Conservation (phyloP, 129 eudicot genomes). For the Escallonia rubra region DNA sequence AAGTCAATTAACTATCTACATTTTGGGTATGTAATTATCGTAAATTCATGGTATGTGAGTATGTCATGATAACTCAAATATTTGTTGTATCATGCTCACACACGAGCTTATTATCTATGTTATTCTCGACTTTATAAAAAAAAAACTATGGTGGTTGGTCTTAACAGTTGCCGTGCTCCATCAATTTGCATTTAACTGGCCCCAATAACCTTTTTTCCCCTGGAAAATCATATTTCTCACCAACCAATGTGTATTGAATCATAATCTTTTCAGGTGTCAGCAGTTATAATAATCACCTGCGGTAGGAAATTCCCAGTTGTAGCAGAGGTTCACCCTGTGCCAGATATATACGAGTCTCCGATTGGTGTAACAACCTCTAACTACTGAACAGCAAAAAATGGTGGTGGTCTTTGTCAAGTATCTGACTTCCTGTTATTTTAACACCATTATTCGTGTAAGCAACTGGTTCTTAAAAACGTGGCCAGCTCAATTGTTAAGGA, state of each 20-base stretch:
- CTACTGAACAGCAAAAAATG: slow-evolving; percentile 33
- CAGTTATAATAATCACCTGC: no score
- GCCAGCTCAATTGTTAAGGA: slow-evolving; percentile 45
- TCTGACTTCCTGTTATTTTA: slow-evolving; percentile 11
- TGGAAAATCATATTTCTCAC: slow-evolving; percentile 22
- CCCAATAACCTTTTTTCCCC: slow-evolving; percentile 15
- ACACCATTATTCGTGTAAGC: slow-evolving; percentile 10
- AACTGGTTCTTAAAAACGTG: slow-evolving; percentile 18
- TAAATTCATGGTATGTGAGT: no score
- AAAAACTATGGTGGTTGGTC: no score
- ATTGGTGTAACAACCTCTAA: slow-evolving; percentile 68
- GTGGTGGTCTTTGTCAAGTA: slow-evolving; percentile 14
- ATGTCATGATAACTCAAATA: no score
- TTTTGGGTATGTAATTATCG: no score
- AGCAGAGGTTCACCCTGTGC: slow-evolving; percentile 22
- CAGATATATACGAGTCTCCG: slow-evolving; percentile 22
- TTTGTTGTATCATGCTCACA: no score
- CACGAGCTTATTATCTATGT: no score
- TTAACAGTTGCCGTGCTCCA: not conserved
- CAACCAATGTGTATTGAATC: slow-evolving; percentile 4
- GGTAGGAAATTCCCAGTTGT: not conserved
- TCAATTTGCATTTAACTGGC: not conserved
- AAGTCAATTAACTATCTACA: no score
- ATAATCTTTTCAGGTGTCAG: not conserved
- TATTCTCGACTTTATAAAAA: no score